Percentiles rank a stretch among this genome's conserved stretches.
Conservation (phyloP, 2,329 filamentous ascomycete genomes). For the Phaeophleospora eucalypticola region DNA sequence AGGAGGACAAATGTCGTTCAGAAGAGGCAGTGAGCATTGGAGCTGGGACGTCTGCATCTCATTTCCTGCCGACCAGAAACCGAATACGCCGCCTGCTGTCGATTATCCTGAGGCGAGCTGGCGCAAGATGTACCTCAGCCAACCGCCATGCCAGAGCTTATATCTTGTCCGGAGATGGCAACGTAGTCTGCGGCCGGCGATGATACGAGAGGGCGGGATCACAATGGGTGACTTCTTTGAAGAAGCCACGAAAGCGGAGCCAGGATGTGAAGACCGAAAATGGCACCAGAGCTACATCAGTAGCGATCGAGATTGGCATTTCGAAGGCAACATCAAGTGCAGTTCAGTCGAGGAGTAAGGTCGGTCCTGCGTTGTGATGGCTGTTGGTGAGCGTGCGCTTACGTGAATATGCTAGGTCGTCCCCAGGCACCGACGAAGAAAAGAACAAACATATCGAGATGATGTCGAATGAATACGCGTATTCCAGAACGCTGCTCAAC, state of each 20-base stretch:
- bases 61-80: slow-evolving; percentile 26
- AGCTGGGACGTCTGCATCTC: slow-evolving; percentile 33
- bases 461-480: slow-evolving; percentile 13
- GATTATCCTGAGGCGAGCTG: slow-evolving; percentile 30
- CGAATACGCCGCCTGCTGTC: slow-evolving; percentile 19
- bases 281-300: slow-evolving; percentile 33
- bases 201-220: slow-evolving; percentile 27
- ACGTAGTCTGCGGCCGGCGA: slow-evolving; percentile 24
- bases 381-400: neutral
- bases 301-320: slow-evolving; percentile 35
- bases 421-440: neutral
- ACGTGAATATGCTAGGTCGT: neutral
- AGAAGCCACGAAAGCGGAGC: slow-evolving; percentile 20
- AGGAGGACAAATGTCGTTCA: slow-evolving; percentile 1
- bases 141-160: slow-evolving; percentile 32
- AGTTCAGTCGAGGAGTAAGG: slow-evolving; percentile 27
- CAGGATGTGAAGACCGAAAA: slow-evolving; percentile 14
- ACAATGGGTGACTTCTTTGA: slow-evolving; percentile 33
- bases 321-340: slow-evolving; percentile 33
- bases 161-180: slow-evolving; percentile 31
- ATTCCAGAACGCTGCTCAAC: slow-evolving; percentile 15
- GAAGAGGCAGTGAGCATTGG: slow-evolving; percentile 26
- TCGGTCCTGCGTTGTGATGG: slow-evolving; percentile 10
- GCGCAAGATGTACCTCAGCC: slow-evolving; percentile 34
- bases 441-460: neutral